Conservation (phyloP, 1,284 basidiomycete genomes). For the Sanghuangporus sanghuang region DNA sequence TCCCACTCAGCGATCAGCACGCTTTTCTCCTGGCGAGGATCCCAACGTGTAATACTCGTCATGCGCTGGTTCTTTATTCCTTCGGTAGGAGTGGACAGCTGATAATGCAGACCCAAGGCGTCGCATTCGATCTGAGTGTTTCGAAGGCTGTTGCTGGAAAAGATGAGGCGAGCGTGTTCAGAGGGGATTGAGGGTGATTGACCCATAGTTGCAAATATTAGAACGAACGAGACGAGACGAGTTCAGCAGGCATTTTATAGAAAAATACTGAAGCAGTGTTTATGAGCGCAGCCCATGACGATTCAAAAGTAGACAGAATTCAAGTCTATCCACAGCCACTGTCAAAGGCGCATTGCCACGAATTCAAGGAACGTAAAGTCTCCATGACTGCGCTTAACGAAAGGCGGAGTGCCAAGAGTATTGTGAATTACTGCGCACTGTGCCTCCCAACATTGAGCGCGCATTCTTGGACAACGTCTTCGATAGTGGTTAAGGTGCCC, state of each 20-base stretch:
- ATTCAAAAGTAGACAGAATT: too few species aligned
- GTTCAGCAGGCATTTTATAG: neutral
- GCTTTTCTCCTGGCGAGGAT: neutral
- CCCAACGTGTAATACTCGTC: neutral
- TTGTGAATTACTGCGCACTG: too few species aligned
- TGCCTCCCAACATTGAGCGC: too few species aligned
- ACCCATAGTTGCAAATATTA: neutral
- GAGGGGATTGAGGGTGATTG: neutral
- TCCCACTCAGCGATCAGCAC: slow-evolving; percentile 3
- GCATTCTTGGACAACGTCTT: too few species aligned
- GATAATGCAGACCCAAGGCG: slow-evolving; percentile 3
- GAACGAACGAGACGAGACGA: neutral
- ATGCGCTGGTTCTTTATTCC: neutral
- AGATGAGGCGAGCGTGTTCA: neutral
- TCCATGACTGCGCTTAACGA: too few species aligned
- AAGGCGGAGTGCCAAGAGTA: too few species aligned
- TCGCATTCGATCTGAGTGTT: neutral
- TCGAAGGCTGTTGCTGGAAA: neutral
- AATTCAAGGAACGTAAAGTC: too few species aligned
- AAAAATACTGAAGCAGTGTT: neutral
- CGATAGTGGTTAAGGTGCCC: too few species aligned
- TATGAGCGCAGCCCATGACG: neutral
- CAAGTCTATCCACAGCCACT: too few species aligned
- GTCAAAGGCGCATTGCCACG: too few species aligned
- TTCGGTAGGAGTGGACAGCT: neutral